Evolutionary conservation across 208 protist species (phyloP).

Genomic region (Tritrichomonas musculus): DNA sequence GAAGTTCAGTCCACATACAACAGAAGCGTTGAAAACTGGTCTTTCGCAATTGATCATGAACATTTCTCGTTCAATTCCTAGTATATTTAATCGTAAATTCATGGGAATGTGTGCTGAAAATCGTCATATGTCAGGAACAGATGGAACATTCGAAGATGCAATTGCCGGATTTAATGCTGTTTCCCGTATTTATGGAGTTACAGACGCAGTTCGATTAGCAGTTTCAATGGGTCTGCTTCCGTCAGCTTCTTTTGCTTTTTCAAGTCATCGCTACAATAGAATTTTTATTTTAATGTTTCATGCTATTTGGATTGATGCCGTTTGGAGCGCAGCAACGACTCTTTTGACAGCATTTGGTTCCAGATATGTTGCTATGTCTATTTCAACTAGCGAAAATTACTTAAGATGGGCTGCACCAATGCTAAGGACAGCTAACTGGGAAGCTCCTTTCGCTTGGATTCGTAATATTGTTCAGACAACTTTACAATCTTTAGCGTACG

Average conservation of each 20-base stretch:
- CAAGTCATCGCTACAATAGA: not conserved
- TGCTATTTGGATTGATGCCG: not conserved
- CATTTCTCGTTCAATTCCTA: not conserved
- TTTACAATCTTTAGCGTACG: not conserved
- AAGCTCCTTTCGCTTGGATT: not conserved
- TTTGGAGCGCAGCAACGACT: not conserved
- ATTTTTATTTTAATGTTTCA: not conserved
- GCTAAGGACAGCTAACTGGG: not conserved
- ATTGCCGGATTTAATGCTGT: slow-evolving; percentile 15
- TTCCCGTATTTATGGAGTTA: not conserved
- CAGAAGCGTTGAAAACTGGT: not conserved
- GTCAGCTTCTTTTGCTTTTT: not conserved
- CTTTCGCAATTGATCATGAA: not conserved
- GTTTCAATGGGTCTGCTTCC: not conserved
- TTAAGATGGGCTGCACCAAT: not conserved
- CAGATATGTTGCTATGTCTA: not conserved
- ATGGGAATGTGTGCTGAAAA: not conserved
- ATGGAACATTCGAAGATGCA: not conserved
- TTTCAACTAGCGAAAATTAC: not conserved
- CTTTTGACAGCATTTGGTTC: not conserved
- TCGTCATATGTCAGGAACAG: not conserved
- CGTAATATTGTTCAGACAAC: not conserved
- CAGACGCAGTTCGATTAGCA: not conserved
- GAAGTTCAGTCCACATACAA: not conserved
- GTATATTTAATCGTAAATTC: not conserved